Conservation (phyloP, 2,329 filamentous ascomycete genomes). For the Beauveria medogensis region DNA sequence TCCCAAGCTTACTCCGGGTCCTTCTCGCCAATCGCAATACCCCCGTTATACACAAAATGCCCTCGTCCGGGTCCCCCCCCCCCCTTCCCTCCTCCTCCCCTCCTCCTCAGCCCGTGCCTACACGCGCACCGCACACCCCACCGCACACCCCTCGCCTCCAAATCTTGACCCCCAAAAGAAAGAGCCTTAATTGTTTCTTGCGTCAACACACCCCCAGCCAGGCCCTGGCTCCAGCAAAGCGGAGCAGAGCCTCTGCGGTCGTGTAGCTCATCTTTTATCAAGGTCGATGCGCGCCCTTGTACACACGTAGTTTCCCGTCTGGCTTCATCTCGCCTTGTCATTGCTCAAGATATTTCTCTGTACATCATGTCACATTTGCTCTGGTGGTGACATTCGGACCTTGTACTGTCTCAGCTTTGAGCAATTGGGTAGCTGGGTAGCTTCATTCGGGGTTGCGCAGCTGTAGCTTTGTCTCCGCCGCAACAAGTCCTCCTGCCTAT, state of each 20-base stretch:
- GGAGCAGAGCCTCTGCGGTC: not conserved
- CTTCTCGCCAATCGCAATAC: too few species aligned
- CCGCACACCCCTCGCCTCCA: not conserved
- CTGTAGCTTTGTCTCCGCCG: not conserved
- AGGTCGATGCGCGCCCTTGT: not conserved
- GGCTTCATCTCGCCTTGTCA: not conserved
- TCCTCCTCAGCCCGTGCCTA: not conserved
- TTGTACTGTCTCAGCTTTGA: not conserved
- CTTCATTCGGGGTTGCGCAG: not conserved
- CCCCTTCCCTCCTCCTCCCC: too few species aligned
- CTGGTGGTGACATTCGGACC: not conserved
- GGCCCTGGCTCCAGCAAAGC: not conserved
- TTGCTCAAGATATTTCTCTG: not conserved
- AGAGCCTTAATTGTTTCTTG: not conserved
- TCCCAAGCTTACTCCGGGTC: too few species aligned
- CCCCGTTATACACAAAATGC: too few species aligned
- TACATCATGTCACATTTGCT: not conserved
- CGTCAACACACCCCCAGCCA: not conserved
- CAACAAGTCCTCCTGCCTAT: not conserved
- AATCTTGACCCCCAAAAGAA: not conserved
- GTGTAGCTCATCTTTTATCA: slow-evolving; percentile 2
- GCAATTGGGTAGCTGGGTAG: not conserved
- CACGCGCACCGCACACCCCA: not conserved
- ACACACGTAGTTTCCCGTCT: not conserved
- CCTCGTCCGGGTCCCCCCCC: too few species aligned